These are phyloP conservation scores for Dimocarpus longan DNA, from an alignment of 345 rosid species.

Conservation along the genomic window DNA sequence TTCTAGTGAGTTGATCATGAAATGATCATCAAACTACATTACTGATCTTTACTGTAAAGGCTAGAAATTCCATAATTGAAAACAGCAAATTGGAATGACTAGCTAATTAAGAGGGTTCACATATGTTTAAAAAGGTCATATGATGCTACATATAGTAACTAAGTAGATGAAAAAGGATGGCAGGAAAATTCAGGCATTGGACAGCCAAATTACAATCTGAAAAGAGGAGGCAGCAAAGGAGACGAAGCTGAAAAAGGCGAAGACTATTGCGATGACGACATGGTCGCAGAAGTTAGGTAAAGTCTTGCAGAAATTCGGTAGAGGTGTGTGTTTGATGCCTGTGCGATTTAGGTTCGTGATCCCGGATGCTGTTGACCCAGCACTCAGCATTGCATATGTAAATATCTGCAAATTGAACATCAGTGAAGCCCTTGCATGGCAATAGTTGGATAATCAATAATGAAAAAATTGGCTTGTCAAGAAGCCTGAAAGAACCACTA, in stretches of 20 bases:
- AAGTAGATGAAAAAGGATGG: not conserved
- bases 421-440: not conserved
- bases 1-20: not conserved
- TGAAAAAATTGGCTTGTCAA: not conserved
- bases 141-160: not conserved
- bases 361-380: constrained; percentile 81
- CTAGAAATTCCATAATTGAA: not conserved
- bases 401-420: constrained; percentile 46
- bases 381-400: constrained; percentile 66
- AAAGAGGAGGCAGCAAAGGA: constrained; percentile 62
- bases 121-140: not conserved
- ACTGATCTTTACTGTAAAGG: not conserved
- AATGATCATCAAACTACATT: not conserved
- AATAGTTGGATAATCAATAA: not conserved
- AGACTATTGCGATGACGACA: constrained; percentile 63
- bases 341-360: constrained; percentile 79
- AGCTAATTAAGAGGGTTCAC: not conserved
- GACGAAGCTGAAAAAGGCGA: constrained; percentile 60
- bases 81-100: not conserved
- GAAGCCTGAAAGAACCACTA: not conserved
- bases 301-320: constrained; percentile 86
- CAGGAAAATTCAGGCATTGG: constrained; percentile 31
- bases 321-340: constrained; percentile 69
- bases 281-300: constrained; percentile 73
- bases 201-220: constrained; percentile 60